These are phyloP conservation scores for Hypericum perforatum DNA, from an alignment of 345 rosid species.

Conservation along the genomic window DNA sequence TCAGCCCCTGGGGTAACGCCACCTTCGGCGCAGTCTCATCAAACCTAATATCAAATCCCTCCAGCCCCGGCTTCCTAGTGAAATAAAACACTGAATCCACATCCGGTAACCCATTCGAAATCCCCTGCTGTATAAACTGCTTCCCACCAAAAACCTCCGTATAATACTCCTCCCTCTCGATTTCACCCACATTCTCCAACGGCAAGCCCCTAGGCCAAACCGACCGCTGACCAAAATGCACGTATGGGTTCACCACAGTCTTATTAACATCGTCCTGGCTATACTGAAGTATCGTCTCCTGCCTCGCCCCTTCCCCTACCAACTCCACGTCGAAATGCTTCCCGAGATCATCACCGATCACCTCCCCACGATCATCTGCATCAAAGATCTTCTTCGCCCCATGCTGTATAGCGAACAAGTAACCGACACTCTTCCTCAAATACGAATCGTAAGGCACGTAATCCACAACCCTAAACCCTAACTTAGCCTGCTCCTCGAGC, in stretches of 20 bases:
- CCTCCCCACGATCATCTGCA: conserved; percentile 87
- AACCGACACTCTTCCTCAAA: conserved; percentile 80
- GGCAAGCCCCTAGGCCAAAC: conserved; percentile 99
- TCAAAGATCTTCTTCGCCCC: conserved; percentile 94
- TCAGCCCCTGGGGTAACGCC: conserved; percentile 85
- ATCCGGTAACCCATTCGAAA: conserved; percentile 93
- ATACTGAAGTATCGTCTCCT: conserved; percentile 72
- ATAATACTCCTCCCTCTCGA: conserved; percentile 81
- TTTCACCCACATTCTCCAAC: conserved; percentile 82
- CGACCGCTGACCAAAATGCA: conserved; percentile 93
- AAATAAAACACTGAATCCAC: conserved; percentile 97
- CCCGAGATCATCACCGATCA: conserved; percentile 73
- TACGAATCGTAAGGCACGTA: conserved; percentile 80
- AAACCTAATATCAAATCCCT: conserved; percentile 82
- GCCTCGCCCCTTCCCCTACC: conserved; percentile 74
- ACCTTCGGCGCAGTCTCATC: conserved; percentile 90
- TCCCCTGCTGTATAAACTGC: conserved; percentile 94
- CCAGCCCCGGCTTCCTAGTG: conserved; percentile 69
- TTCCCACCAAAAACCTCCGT: conserved; percentile 92
- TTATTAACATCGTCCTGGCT: conserved; percentile 77
- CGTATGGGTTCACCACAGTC: conserved; percentile 77
- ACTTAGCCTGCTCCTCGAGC: conserved; percentile 68
- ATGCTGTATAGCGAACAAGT: conserved; percentile 90
- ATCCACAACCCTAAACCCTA: conserved; percentile 65
- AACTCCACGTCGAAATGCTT: conserved; percentile 89